A percentile compares a stretch with the other conserved stretches of the same genome.
These are phyloP conservation scores for Letharia columbiana DNA, from an alignment of 495 filamentous ascomycete species.

Conservation along the genomic window DNA sequence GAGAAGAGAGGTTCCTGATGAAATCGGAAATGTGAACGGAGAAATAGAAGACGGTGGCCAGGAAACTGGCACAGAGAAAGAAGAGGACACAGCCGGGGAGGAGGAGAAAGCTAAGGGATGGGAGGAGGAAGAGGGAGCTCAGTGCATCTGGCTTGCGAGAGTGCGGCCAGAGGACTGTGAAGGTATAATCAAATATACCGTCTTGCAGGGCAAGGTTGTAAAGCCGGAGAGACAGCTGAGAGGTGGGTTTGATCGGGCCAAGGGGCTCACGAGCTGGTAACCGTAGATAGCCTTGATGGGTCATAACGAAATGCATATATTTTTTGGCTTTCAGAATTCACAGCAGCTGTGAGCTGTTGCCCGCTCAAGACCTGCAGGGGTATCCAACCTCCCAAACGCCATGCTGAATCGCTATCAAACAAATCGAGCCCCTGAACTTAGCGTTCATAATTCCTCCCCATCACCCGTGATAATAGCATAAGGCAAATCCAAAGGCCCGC, in stretches of 20 bases:
- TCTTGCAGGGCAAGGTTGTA: constrained; percentile 87
- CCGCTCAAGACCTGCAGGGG: neutral
- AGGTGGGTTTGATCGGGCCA: constrained; percentile 81
- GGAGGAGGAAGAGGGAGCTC: constrained; percentile 52
- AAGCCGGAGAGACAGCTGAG: constrained; percentile 76
- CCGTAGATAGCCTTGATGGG: constrained; percentile 2
- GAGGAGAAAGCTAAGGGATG: constrained; percentile 16
- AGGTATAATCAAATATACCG: constrained; percentile 81
- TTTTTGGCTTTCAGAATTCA: neutral
- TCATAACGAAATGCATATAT: neutral
- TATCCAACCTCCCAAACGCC: constrained; percentile 18
- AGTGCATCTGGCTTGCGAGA: constrained; percentile 91
- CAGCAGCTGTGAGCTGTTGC: neutral
- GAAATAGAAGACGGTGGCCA: constrained; percentile 21
- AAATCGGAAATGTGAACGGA: constrained; percentile 12
- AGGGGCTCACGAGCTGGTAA: constrained; percentile 80
- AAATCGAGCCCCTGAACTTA: neutral
- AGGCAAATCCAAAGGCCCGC: constrained; percentile 36
- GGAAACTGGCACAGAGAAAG: constrained; percentile 28
- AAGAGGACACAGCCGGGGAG: constrained; percentile 33
- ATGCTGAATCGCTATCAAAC: constrained; percentile 18
- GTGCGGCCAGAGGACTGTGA: constrained; percentile 89
- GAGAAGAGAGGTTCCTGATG: constrained; percentile 25
- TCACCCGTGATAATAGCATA: constrained; percentile 31
- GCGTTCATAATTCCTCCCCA: neutral